A percentile compares a stretch with the other conserved stretches of the same genome.
Evolutionary conservation across 2,329 filamentous ascomycete species (phyloP).

Genomic region (Graphium sp.): DNA sequence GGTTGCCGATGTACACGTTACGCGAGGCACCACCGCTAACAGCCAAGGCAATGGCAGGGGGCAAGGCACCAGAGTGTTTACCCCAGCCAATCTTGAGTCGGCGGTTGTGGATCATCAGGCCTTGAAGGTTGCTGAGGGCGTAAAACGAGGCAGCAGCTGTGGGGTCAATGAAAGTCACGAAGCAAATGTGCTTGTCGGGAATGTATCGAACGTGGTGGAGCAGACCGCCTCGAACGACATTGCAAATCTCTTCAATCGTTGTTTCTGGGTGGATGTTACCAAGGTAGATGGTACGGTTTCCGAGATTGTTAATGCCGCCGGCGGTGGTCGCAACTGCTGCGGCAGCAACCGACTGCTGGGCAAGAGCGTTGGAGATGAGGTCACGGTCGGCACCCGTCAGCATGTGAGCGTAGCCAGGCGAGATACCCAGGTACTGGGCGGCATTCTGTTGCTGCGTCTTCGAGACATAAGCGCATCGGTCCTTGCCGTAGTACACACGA

Average conservation of each 20-base stretch:
- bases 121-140: conserved; percentile 90
- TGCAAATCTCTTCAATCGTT: conserved; percentile 98
- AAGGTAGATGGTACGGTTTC: conserved; percentile 93
- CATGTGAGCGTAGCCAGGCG: conserved; percentile 90
- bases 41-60: conserved; percentile 86
- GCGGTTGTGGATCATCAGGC: conserved; percentile 97
- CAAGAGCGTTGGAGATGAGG: conserved; percentile 87
- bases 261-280: conserved; percentile 99
- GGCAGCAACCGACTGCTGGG: conserved; percentile 92
- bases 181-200: conserved; percentile 99
- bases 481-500: conserved; percentile 96
- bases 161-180: conserved; percentile 97
- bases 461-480: conserved; percentile 93
- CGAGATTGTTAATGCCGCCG: conserved; percentile 91
- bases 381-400: conserved; percentile 92
- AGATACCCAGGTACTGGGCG: conserved; percentile 92
- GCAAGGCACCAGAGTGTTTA: conserved; percentile 93
- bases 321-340: conserved; percentile 93
- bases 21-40: conserved; percentile 95
- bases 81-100: conserved; percentile 98
- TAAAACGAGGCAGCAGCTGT: conserved; percentile 97
- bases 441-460: conserved; percentile 99
- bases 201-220: conserved; percentile 98
- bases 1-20: conserved; percentile 94
- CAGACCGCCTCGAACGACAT: conserved; percentile 87